Base-by-base conservation (phyloP, 176 grass and related monocot genomes). In the Calamus simplicifolius region DNA sequence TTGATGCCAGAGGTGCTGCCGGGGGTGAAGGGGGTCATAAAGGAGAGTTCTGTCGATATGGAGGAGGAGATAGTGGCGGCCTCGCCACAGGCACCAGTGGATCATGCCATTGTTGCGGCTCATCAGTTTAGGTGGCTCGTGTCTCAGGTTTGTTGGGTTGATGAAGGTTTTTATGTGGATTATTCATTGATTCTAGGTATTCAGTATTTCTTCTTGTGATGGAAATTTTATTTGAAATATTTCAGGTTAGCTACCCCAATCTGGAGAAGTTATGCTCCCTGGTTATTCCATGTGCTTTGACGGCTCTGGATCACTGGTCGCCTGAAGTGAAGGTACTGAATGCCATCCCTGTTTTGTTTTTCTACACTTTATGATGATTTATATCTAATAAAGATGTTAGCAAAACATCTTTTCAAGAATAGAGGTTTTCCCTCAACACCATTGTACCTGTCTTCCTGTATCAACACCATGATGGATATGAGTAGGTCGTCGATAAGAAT, bases 51-150 rank as follows among this genome's bases (percentile, higher is more conserved):
- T 30, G 66, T 81, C 10, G 84, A 92, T 67, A 54, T 54, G n/a
- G 84, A 96, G 43, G 87, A 78, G 19, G 79, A 81, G 56, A 50
- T 98, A 57, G 56, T 73, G 1, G 56, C 29, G 14, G 60, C 58
- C 29, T 68, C 80, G 27, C 54, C 18, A 14, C 85, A 73, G 72
- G 69, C 69, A n/a, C 84, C 87, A 25, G 89, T 85, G 63, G 81
- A 73, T 64, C 78, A 92, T 17, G 81, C 87, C 14, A 66, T 85
- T 1, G 72, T 92, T 0, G 81, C 87, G 3, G 83, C 84, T 7
- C 75, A 92, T 70, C 93, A 98, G 59, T 98, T 98, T 60, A 75
- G 87, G 56, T 92, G 93, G 93, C 68, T 98, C 43, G 29, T 92
- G 27, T 98, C 73, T 50, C 93, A 98, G 84, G 93, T 98, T 73